Percentiles rank a stretch among this genome's conserved stretches.
Evolutionary conservation across 768 basidiomycete genomes (phyloP).

Genomic region (Tylopilus vinaceipallidus): DNA sequence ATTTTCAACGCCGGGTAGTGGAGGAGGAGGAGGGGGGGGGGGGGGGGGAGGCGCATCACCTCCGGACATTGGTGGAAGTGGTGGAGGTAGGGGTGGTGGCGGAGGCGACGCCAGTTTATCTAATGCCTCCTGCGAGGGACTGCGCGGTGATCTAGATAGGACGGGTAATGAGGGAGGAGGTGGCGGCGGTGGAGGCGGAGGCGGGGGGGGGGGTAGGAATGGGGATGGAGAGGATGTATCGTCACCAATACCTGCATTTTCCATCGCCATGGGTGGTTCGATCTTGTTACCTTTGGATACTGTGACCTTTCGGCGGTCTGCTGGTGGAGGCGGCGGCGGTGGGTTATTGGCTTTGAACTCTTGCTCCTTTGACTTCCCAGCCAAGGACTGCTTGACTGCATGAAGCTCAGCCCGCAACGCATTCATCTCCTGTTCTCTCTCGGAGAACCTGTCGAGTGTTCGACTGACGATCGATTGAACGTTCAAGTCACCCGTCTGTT

Average conservation of each 20-base stretch:
- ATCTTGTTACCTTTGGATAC: constrained; percentile 7
- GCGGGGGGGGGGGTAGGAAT: constrained; percentile 22
- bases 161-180: constrained; percentile 1
- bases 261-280: constrained; percentile 9
- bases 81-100: constrained; percentile 37
- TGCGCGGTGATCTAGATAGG: constrained; percentile 12
- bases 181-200: too few species aligned
- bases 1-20: constrained; percentile 22
- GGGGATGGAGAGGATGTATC: constrained; percentile 19
- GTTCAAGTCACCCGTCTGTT: constrained; percentile 52
- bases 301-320: constrained; percentile 6
- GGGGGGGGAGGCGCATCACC: constrained; percentile 7
- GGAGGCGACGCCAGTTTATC: constrained; percentile 28
- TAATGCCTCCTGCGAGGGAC: constrained; percentile 25
- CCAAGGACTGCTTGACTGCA: constrained; percentile 49
- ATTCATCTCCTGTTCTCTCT: constrained; percentile 66
- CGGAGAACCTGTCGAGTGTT: constrained; percentile 64
- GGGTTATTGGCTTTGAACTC: constrained; percentile 68
- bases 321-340: constrained; percentile 60
- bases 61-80: constrained; percentile 32
- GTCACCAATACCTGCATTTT: constrained; percentile 8
- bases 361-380: constrained; percentile 57
- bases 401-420: constrained; percentile 49
- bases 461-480: constrained; percentile 67
- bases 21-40: constrained; percentile 31